Percentiles rank a stretch among this genome's conserved stretches.
phyloP scores from a whole-genome alignment of 768 basidiomycete species.

The Gymnopilus dilepis region DNA sequence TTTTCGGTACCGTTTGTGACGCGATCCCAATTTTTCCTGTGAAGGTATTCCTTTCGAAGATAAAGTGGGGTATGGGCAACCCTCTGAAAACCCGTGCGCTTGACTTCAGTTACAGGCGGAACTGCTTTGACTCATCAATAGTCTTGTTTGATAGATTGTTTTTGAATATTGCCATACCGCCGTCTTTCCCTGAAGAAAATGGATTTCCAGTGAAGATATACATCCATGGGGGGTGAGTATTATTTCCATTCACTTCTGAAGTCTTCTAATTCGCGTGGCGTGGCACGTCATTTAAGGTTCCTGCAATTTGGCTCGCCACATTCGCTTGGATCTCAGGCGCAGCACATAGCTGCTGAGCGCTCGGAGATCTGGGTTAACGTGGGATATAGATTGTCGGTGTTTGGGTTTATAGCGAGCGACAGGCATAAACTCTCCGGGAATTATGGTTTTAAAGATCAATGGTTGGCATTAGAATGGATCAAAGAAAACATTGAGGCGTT shows the following conservation, averaged over 20 bases:
- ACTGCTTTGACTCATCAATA: not conserved
- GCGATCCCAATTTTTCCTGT: not conserved
- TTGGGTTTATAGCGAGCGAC: slow-evolving; percentile 77
- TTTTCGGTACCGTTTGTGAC: not conserved
- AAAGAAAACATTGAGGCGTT: slow-evolving; percentile 68
- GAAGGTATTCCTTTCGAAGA: slow-evolving; percentile 55
- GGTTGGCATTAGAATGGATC: slow-evolving; percentile 78
- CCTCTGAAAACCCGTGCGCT: slow-evolving; percentile 72
- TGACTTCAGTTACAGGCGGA: not conserved
- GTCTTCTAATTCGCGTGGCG: slow-evolving; percentile 1
- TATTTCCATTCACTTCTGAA: not conserved
- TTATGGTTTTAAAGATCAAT: slow-evolving; percentile 86
- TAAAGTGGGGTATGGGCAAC: slow-evolving; percentile 68
- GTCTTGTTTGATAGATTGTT: slow-evolving; percentile 51
- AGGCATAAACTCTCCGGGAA: slow-evolving; percentile 69
- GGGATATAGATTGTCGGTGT: slow-evolving; percentile 76
- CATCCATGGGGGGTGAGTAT: slow-evolving; percentile 74
- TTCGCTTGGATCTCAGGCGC: slow-evolving; percentile 60
- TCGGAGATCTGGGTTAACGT: slow-evolving; percentile 79
- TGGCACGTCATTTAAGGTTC: slow-evolving; percentile 49
- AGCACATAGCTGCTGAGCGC: slow-evolving; percentile 66
- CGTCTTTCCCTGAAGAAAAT: slow-evolving; percentile 47
- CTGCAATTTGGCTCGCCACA: slow-evolving; percentile 83
- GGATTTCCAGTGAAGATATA: slow-evolving; percentile 73
- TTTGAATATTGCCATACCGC: slow-evolving; percentile 68